These are phyloP conservation scores for Lachancea quebecensis DNA, from an alignment of 805 yeast species.

Conservation along the genomic window DNA sequence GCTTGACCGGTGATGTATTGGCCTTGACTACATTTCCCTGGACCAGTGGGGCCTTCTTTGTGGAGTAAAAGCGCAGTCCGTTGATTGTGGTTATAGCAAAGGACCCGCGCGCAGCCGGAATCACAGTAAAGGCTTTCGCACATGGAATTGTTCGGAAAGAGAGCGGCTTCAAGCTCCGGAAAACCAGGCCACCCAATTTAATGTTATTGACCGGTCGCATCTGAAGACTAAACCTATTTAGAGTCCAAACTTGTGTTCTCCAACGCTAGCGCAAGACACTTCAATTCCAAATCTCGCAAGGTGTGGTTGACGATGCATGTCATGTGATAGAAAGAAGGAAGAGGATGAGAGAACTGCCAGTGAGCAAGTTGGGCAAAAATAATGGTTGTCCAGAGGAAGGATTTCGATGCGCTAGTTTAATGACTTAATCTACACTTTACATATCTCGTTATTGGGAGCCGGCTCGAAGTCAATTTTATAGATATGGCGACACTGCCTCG, in stretches of 20 bases:
- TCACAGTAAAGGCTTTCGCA: neutral
- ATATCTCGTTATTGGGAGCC: neutral
- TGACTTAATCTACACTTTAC: slow-evolving; percentile 3
- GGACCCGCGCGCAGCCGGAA: neutral
- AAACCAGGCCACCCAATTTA: neutral
- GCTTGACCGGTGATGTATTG: neutral
- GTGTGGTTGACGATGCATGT: neutral
- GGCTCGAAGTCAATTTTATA: slow-evolving; percentile 12
- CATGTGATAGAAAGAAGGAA: neutral
- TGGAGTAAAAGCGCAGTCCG: neutral
- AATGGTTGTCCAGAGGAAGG: too few relatives aligned
- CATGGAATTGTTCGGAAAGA: neutral
- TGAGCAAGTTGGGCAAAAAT: too few relatives aligned
- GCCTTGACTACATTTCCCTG: too few relatives aligned
- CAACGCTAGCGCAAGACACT: neutral
- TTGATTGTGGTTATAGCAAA: neutral
- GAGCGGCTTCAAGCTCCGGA: neutral
- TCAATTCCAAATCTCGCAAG: neutral
- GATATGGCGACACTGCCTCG: slow-evolving; percentile 53
- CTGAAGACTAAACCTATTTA: neutral
- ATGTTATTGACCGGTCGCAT: neutral
- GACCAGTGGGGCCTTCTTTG: neutral
- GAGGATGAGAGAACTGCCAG: neutral
- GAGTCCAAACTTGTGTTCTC: neutral
- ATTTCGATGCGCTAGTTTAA: neutral